These are phyloP conservation scores for Ophiocordyceps camponoti-rufipedis DNA, from an alignment of 2,329 filamentous ascomycete species.

Conservation along the genomic window DNA sequence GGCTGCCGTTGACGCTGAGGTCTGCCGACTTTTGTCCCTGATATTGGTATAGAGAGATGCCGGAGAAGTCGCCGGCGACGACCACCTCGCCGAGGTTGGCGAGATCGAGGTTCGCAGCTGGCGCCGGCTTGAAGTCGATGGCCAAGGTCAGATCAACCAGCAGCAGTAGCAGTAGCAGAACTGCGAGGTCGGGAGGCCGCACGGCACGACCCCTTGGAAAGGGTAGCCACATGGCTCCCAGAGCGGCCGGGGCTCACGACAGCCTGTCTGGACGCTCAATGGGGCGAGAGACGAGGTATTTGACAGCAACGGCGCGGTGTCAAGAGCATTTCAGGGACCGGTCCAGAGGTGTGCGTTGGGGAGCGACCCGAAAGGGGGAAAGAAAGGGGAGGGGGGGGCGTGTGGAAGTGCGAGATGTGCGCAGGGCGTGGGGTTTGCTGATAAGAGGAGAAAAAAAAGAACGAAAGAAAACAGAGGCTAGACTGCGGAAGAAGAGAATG, in stretches of 20 bases:
- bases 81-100: conserved; percentile 64
- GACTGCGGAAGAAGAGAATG: not conserved
- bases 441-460: not conserved
- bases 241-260: conserved; percentile 3
- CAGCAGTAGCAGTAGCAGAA: conserved; percentile 16
- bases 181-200: conserved; percentile 13
- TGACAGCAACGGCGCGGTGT: not conserved
- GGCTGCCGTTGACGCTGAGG: conserved; percentile 56
- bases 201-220: conserved; percentile 22
- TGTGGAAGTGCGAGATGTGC: not conserved
- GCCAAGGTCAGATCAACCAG: conserved; percentile 26
- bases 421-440: not conserved
- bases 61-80: conserved; percentile 75
- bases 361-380: not conserved
- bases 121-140: conserved; percentile 40
- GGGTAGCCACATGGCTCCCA: conserved; percentile 28
- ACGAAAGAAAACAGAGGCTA: not conserved
- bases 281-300: not conserved
- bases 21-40: conserved; percentile 56
- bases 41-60: conserved; percentile 79
- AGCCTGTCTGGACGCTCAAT: conserved; percentile 1
- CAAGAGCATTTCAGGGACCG: conserved; percentile 1
- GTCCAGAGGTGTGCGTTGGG: not conserved
- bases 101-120: conserved; percentile 60
- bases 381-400: not conserved